Base-by-base conservation (phyloP, 2,329 filamentous ascomycete species). In the Monilinia laxa region DNA sequence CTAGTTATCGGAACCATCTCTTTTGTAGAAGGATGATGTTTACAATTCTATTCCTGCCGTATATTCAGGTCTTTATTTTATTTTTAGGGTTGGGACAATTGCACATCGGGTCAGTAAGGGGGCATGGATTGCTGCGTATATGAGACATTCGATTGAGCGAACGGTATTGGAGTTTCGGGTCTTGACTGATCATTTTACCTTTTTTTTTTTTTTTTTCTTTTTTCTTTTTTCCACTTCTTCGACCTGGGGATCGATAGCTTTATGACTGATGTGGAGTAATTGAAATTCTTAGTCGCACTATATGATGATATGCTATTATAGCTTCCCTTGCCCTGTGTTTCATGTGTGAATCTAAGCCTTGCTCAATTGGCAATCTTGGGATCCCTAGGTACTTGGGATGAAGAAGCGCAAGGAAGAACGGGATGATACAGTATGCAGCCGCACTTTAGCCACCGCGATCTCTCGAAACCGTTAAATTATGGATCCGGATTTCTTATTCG, bases 61-160 rank as follows among this genome's bases (percentile, higher is more conserved):
- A 74, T 74, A 74, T 74, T 69, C 68, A 64, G 68, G 68, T 64
- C 67, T 28, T 56, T 67, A 67, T 66, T 63, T 62, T 60, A 6
- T 45, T 47, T 47, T 47, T 68, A 68, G 66, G 66, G 35, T 70
- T 68, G 52, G 60, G 53, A 67, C 49, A 64, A 58, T 51, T 69
- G 52, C 53, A 47, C 53, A 58, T 62, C 57, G 62, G 68, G 58
- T 57, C 40, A 56, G 51, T 62, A 68, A 42, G 69, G 68, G 68
- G 55, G 60, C 55, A 67, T 28, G 68, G 59, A 64, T 57, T 66
- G 40, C 12, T 62, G 55, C 68, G 66, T 67, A 59, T 57, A 64
- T 55, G 64, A 65, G 66, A 64, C 62, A 67, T 62, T 70, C 62
- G 57, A 67, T 64, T 68, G 63, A 67, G 57, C 62, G 56, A 56